Evolutionary conservation across 139 green algal genomes (phyloP), one percentile per base, ranked within the genome.

Genomic region (Coelastrella sp.): DNA sequence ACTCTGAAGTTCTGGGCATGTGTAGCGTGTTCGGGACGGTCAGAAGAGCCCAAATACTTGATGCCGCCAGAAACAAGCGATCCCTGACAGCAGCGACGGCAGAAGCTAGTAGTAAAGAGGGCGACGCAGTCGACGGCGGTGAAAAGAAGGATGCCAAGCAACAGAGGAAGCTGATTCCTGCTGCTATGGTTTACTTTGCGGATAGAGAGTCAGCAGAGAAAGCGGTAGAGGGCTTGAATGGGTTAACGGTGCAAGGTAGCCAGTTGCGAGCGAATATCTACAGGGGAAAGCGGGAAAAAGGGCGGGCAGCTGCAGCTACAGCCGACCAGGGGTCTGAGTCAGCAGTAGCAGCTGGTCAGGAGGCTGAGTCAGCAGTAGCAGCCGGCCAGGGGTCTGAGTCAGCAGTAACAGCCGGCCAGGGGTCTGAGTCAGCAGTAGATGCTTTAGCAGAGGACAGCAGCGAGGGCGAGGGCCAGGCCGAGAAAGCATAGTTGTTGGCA

Each of bases 11-110:
- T 7, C 57, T 73, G 6, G 83, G 83, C 68, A 66, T 88, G 66
- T 88, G 83, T 56, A 80, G 83, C 68, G 56, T 71, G 17, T 88
- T 88, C 66, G 83, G 83, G 19, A 17, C 8, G 19, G 83, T 88
- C 3, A 54, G 59, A 54, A 20, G 22, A 17, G 83, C 80, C 3
- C 3, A 8, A 5, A 56, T 86, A 10, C 32, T 66, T 20, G 47
- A 58, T n/a, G 59, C 57, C 57, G 59, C 80, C 22, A 32, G 47
- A n/a, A 32, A 32, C 60, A 32, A 73, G 5, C 13, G n/a, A 54
- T 22, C 8, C 7, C n/a, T 3, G 20, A 59, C 59, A 75, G 80
- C 80, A 58, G 80, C 59, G 20, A n/a, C 23, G 20, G 59, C 23
- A 58, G 80, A 73, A 8, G 78, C 23, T n/a, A n/a, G n/a, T n/a